These are phyloP conservation scores for Saitozyma podzolica DNA, from an alignment of 768 basidiomycete species.

Conservation along the genomic window DNA sequence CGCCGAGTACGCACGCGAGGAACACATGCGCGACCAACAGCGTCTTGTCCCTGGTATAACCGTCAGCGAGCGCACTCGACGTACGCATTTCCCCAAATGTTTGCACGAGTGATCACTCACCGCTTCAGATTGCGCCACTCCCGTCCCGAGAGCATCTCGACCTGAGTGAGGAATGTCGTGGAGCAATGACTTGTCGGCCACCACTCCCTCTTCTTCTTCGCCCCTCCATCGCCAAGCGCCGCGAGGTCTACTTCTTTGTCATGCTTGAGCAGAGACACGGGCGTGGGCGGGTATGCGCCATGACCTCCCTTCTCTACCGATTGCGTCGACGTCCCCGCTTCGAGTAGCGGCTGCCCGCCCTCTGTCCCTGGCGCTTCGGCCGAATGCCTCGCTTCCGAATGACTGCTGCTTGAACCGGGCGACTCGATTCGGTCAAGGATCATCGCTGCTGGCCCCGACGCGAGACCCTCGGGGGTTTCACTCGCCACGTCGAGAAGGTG, in stretches of 20 bases:
- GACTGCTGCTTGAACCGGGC: no score
- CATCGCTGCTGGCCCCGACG: slow-evolving; percentile 7
- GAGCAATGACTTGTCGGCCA: slow-evolving; percentile 56
- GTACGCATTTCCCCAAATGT: no score
- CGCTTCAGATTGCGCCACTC: slow-evolving; percentile 81
- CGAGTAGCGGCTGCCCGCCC: no score
- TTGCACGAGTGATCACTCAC: slow-evolving; percentile 49
- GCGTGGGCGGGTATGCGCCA: slow-evolving; percentile 7
- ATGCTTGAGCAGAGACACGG: not conserved
- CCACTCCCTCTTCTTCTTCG: slow-evolving; percentile 9
- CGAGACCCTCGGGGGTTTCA: slow-evolving; percentile 35
- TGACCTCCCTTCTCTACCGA: not conserved
- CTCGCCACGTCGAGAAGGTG: slow-evolving; percentile 86
- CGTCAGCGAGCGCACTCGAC: no score
- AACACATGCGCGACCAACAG: slow-evolving; percentile 76
- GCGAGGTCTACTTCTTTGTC: slow-evolving; percentile 5
- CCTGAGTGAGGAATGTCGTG: slow-evolving; percentile 83
- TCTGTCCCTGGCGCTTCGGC: no score
- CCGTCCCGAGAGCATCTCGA: slow-evolving; percentile 75
- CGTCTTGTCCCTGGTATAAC: slow-evolving; percentile 67
- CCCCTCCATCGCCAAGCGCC: slow-evolving; percentile 9
- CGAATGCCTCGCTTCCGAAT: no score
- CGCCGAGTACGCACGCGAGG: slow-evolving; percentile 71
- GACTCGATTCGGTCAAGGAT: not conserved
- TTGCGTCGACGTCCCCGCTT: no score